phyloP scores from a whole-genome alignment of 2,329 filamentous ascomycete species.

The Fusarium pseudocircinatum region DNA sequence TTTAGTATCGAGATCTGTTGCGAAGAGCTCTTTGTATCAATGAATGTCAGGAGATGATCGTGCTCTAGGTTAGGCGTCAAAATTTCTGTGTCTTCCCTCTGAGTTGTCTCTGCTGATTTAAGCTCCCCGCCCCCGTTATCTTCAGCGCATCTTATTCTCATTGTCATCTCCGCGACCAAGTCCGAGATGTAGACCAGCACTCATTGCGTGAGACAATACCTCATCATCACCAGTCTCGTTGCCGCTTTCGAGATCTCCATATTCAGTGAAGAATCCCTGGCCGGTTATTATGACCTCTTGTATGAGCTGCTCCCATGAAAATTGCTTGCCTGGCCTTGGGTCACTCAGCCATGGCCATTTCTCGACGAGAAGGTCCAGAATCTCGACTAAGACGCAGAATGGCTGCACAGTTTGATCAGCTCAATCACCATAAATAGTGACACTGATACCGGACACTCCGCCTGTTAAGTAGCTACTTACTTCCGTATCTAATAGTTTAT shows the following conservation, averaged over 20 bases:
- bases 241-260: neutral
- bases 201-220: neutral
- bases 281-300: neutral
- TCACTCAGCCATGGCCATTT: neutral
- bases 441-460: neutral
- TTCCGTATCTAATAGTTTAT: neutral
- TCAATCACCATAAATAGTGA: neutral
- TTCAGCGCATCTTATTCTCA: too few relatives aligned
- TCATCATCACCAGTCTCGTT: neutral
- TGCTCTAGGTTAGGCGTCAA: too few relatives aligned
- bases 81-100: too few relatives aligned
- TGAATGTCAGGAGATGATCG: too few relatives aligned
- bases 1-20: too few relatives aligned
- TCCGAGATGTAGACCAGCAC: neutral
- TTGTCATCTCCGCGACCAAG: neutral
- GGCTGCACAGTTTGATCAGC: neutral
- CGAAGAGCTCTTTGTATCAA: too few relatives aligned
- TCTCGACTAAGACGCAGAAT: neutral
- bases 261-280: neutral
- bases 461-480: neutral
- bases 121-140: too few relatives aligned
- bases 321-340: neutral
- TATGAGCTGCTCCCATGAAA: neutral
- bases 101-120: too few relatives aligned
- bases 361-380: neutral